Percentiles rank a stretch among this genome's conserved stretches.
Conservation (phyloP, 2,329 filamentous ascomycete species). For the Arthrobotrys sphaeroides region DNA sequence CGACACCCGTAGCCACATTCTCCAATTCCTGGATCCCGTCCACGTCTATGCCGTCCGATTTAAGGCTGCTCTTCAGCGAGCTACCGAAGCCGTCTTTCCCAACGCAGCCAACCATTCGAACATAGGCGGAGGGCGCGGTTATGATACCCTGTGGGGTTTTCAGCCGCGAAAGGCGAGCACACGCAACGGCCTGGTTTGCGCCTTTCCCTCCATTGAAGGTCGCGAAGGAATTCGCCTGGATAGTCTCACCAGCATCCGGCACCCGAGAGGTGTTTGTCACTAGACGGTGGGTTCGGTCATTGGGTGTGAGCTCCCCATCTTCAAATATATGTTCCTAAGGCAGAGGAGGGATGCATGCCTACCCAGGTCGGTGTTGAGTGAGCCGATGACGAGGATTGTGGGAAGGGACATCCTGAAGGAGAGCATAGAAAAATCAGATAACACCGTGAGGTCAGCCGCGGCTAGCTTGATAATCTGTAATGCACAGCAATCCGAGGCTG, state of each 20-base stretch:
- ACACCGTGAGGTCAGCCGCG: constrained; percentile 26
- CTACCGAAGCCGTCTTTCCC: constrained; percentile 74
- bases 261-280: constrained; percentile 87
- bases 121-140: constrained; percentile 58
- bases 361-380: constrained; percentile 86
- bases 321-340: background rate
- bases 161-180: constrained; percentile 77
- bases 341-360: background rate
- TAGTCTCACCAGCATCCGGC: constrained; percentile 84
- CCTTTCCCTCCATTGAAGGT: constrained; percentile 91
- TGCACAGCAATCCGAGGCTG: too few relatives aligned
- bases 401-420: constrained; percentile 52
- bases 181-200: constrained; percentile 92
- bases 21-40: constrained; percentile 65
- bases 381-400: constrained; percentile 83
- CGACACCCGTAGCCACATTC: constrained; percentile 72
- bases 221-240: constrained; percentile 79
- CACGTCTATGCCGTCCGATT: constrained; percentile 71
- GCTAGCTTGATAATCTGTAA: constrained; percentile 10
- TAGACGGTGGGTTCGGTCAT: background rate
- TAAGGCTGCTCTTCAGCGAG: constrained; percentile 69
- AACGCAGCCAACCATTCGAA: constrained; percentile 79
- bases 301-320: background rate
- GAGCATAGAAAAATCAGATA: too few relatives aligned
- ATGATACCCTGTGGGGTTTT: constrained; percentile 35